Evolutionary conservation across 257 asterid genomes (phyloP), one percentile per base, ranked within the genome.

Genomic region (Voacanga thouarsii): DNA sequence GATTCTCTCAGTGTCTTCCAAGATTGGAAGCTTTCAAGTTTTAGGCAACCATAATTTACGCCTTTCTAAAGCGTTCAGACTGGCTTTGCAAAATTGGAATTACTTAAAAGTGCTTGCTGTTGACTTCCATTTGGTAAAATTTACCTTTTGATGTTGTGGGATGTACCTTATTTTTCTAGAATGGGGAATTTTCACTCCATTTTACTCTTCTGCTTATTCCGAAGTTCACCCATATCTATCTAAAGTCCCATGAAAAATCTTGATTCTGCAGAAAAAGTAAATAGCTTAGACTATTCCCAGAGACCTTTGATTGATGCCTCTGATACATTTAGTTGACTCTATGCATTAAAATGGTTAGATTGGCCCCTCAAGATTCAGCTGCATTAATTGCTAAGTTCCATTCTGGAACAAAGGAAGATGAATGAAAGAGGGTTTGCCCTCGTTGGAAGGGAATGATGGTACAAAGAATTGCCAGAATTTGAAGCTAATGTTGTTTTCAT

Each of bases 51-150:
- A 74, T 77, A 79, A 77, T 74, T 80, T 80, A 55, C 19, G 77
- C 81, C 77, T 79, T 86, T 83, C 74, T 67, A 81, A 75, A 82
- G 83, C 79, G 83, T 75, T 86, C 87, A 83, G 88, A 80, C 57
- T 68, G 30, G 84, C 77, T 78, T 79, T 77, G 71, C 89, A 83
- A 49, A 37, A 82, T 39, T 66, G 80, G 89, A 60, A 83, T 84
- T 81, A 69, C 88, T 82, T 81, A 11, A 76, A 53, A 80, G 79
- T 75, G 75, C 44, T 80, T 79, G 30, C 57, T 77, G 81, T 51
- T 74, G 75, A 53, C 77, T 45, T 61, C 28, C 73, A 28, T 53
- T 41, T 55, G 72, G 77, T 59, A 71, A 75, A 77, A 64, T 30
- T 49, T 56, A 63, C 55, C 73, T 56, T 71, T 59, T 78, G 60